phyloP scores from a whole-genome alignment of 2,329 filamentous ascomycete genomes.

The Colletotrichum echinochloae region DNA sequence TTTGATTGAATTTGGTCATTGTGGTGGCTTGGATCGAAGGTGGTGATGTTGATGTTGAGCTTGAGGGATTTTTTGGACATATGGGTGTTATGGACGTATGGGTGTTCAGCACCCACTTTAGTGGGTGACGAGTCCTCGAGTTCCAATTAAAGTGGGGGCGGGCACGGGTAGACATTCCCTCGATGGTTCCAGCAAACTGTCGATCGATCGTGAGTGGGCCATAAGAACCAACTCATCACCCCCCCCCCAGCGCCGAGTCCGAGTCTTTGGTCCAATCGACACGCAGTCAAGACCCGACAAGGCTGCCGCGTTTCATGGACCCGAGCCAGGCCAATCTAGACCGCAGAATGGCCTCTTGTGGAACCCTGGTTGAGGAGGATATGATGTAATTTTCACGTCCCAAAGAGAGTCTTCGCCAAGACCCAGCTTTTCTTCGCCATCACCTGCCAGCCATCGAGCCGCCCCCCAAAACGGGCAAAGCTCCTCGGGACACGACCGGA shows the following conservation, averaged over 20 bases:
- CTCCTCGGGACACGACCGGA: background rate
- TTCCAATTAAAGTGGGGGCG: no score
- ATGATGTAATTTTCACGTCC: background rate
- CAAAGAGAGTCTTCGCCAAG: background rate
- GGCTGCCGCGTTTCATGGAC: background rate
- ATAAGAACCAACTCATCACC: background rate
- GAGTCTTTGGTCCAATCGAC: background rate
- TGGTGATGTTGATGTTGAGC: no score
- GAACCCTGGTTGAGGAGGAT: background rate
- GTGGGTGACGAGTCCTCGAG: no score
- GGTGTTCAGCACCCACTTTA: no score
- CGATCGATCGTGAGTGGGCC: conserved; percentile 1
- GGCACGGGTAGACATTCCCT: background rate
- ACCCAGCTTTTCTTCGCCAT: background rate
- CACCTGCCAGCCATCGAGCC: background rate
- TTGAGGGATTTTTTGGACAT: no score
- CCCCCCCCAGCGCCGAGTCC: background rate
- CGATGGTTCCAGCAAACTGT: no score
- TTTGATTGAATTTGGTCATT: no score
- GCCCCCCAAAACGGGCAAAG: background rate
- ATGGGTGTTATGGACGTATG: no score
- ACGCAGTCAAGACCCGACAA: background rate
- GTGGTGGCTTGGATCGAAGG: no score
- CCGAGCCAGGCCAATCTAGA: background rate
- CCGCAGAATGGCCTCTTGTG: background rate